phyloP scores from a whole-genome alignment of 345 rosid genomes.

The Clarkia xantiana region DNA sequence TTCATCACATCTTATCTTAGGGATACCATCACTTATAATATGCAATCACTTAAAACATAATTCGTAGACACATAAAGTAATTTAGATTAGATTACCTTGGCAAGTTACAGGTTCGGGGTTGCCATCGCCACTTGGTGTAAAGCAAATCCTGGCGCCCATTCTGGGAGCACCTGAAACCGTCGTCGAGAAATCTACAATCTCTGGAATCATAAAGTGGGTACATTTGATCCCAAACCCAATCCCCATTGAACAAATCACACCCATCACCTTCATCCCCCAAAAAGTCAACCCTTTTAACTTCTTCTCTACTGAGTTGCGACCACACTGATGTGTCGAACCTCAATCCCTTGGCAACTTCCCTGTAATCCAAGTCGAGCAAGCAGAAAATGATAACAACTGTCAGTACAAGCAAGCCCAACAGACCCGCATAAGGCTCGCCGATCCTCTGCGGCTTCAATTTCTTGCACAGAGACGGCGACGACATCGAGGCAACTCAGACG shows the following conservation, averaged over 20 bases:
- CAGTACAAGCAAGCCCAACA: conserved; percentile 7
- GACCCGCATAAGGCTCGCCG: conserved; percentile 5
- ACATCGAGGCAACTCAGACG: neutral
- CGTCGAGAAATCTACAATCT: conserved; percentile 72
- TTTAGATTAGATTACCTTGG: conserved; percentile 40
- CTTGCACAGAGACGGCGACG: conserved; percentile 1
- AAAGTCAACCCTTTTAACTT: conserved; percentile 31
- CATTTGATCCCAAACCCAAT: conserved; percentile 89
- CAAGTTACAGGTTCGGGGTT: conserved; percentile 60
- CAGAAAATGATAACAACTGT: conserved; percentile 6
- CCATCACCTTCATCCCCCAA: conserved; percentile 35
- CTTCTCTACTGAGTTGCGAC: conserved; percentile 5
- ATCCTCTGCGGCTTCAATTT: conserved; percentile 7
- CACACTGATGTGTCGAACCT: conserved; percentile 2
- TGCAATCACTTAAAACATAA: too few species aligned
- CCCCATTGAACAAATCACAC: conserved; percentile 76
- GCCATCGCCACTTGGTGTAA: conserved; percentile 97
- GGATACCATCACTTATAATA: too few species aligned
- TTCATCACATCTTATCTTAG: too few species aligned
- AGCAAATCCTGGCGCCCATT: conserved; percentile 78
- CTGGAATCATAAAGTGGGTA: conserved; percentile 78
- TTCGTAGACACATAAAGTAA: neutral
- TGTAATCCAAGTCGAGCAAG: conserved; percentile 3
- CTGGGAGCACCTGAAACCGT: conserved; percentile 76
- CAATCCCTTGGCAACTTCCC: neutral